Evolutionary conservation across 495 filamentous ascomycete genomes (phyloP), one percentile per base, ranked within the genome.

Genomic region (Gamarada debralockiae): DNA sequence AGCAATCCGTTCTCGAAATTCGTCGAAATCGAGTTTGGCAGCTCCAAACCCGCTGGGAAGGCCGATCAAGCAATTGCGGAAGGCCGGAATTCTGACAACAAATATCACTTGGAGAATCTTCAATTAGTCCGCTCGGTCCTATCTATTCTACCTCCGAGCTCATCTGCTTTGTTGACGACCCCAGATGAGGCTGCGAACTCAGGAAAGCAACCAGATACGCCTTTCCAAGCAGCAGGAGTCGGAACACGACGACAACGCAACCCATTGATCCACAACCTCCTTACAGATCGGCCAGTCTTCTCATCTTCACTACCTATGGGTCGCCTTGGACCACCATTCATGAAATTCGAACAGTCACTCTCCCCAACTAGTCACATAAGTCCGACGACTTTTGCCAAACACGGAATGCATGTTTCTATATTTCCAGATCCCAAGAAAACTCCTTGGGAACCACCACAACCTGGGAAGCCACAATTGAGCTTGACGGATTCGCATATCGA

Each of bases 211-310:
- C 44, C n/a, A 44, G 37, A 64, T 37, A 51, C 70, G 52, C 65
- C 75, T 52, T 58, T 70, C 9, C 59, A 68, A 23, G 62, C 81
- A 25, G 68, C 82, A 1, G 81, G 84, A 41, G 87, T 91, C 1
- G 79, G 81, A 40, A 91, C 89, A 0, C 78, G 90, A 53, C 77
- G 81, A 45, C 84, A 85, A 64, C 83, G 87, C 57, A 97, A 99
- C 62, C 90, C 92, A 1, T 77, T 99, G 10, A 97, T 99, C 49
- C 93, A 97, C 68, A 97, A 95, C 59, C 84, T 97, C 7, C 79
- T 99, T 15, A 99, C 93, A 14, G 92, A 99, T 68, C 92, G 96
- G 64, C 93, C 93, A 1, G 73, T 89, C 18, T 84, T 90, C 53
- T 97, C 92, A 9, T 90, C 93, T 1, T 99, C 93, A 0, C 74